These are phyloP conservation scores for Ceratocystis alfenasii DNA, from an alignment of 2,329 filamentous ascomycete species.

Conservation along the genomic window DNA sequence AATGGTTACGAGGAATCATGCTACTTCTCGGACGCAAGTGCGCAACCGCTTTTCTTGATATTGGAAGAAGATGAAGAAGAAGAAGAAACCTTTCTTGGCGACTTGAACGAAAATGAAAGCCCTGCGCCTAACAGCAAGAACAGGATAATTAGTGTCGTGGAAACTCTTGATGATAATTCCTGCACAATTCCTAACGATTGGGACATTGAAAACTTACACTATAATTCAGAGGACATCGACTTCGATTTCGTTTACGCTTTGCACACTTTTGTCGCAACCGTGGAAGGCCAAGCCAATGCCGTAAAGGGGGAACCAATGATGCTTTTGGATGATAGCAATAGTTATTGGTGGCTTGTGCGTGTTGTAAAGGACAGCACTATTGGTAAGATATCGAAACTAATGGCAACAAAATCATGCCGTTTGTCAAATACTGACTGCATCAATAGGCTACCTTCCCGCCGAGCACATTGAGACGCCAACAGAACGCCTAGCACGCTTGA, in stretches of 20 bases:
- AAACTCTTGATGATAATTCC: constrained; percentile 36
- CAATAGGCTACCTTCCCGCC: constrained; percentile 77
- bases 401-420: too few species aligned
- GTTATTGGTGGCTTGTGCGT: constrained; percentile 98
- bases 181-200: constrained; percentile 60
- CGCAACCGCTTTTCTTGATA: constrained; percentile 12
- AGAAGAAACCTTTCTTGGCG: background rate
- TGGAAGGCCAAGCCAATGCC: constrained; percentile 95
- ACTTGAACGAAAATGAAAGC: constrained; percentile 29
- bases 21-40: constrained; percentile 17
- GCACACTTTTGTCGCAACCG: constrained; percentile 93
- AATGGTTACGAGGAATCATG: background rate
- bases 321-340: constrained; percentile 93
- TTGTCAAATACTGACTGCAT: constrained; percentile 25
- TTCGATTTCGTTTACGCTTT: constrained; percentile 98
- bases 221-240: constrained; percentile 90
- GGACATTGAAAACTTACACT: constrained; percentile 74
- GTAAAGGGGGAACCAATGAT: constrained; percentile 99
- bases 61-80: constrained; percentile 11
- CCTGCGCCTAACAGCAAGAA: constrained; percentile 34
- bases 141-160: background rate
- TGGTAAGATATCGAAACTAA: constrained; percentile 33
- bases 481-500: constrained; percentile 80
- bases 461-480: constrained; percentile 98
- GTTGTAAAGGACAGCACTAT: constrained; percentile 98